Conservation (phyloP, 768 basidiomycete species). For the Lactarius sanguifluus region DNA sequence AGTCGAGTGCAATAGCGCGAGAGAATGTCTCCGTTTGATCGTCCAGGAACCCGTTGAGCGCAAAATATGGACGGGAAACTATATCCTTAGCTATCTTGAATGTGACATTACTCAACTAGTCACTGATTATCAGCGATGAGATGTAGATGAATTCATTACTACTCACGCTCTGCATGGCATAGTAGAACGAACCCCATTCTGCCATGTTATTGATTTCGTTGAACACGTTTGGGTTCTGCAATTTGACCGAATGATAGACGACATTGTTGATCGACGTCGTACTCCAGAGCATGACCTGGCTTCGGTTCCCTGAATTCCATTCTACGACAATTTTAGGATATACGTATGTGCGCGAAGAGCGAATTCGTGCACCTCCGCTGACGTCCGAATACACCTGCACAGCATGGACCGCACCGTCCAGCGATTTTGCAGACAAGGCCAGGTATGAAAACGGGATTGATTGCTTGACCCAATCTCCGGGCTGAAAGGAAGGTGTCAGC, state of each 20-base stretch:
- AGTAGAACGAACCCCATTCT: slow-evolving; percentile 28
- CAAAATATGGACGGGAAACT: slow-evolving; percentile 29
- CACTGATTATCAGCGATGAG: neutral
- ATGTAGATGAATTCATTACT: neutral
- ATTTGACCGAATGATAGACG: slow-evolving; percentile 23
- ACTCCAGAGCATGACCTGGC: slow-evolving; percentile 11
- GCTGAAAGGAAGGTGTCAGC: slow-evolving; percentile 29
- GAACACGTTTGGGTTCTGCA: slow-evolving; percentile 17
- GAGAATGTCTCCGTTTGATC: slow-evolving; percentile 20
- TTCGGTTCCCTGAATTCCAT: slow-evolving; percentile 31
- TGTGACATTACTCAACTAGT: slow-evolving; percentile 22
- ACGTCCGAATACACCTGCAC: slow-evolving; percentile 44
- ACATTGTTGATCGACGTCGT: neutral
- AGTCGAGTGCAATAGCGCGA: slow-evolving; percentile 23
- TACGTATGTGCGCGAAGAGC: neutral
- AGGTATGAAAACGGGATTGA: slow-evolving; percentile 44
- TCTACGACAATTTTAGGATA: slow-evolving; percentile 16
- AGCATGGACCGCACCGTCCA: slow-evolving; percentile 37
- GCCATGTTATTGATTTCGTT: slow-evolving; percentile 24
- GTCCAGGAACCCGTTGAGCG: slow-evolving; percentile 23
- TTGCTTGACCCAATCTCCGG: slow-evolving; percentile 39
- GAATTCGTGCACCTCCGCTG: slow-evolving; percentile 36
- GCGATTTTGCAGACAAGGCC: slow-evolving; percentile 34
- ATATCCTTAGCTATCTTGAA: slow-evolving; percentile 25
- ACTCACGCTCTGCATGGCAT: slow-evolving; percentile 26